phyloP scores from a whole-genome alignment of 345 rosid species.

The Physaria fendleri region DNA sequence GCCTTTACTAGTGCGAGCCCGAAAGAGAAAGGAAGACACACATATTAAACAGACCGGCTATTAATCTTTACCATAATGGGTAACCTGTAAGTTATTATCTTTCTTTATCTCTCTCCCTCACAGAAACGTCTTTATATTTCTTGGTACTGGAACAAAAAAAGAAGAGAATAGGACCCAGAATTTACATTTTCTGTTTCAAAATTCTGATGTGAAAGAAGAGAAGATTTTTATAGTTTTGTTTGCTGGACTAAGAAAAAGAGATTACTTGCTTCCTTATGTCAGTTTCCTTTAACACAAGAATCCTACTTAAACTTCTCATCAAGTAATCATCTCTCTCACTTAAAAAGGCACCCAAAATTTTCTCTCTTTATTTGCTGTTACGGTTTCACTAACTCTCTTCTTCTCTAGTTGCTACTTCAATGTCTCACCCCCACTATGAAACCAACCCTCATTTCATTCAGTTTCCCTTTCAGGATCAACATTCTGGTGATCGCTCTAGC shows the following conservation, averaged over 20 bases:
- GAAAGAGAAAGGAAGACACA: neutral
- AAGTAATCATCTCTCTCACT: slow-evolving; percentile 47
- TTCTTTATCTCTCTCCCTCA: neutral
- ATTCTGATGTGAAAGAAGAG: slow-evolving; percentile 1
- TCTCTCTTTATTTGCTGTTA: slow-evolving; percentile 26
- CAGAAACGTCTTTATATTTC: neutral
- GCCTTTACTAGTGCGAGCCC: neutral
- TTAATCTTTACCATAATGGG: neutral
- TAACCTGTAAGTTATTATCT: slow-evolving; percentile 8
- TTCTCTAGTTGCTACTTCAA: slow-evolving; percentile 10
- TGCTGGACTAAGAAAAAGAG: slow-evolving; percentile 22
- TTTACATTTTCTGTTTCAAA: neutral
- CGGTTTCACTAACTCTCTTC: slow-evolving; percentile 3
- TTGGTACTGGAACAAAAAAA: neutral
- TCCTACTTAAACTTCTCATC: slow-evolving; percentile 54
- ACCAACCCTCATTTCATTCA: slow-evolving; percentile 58
- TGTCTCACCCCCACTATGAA: slow-evolving; percentile 38
- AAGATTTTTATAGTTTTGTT: slow-evolving; percentile 4
- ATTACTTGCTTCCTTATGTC: slow-evolving; percentile 59
- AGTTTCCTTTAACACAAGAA: slow-evolving; percentile 43
- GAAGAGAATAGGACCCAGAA: neutral
- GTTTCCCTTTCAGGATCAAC: slow-evolving; percentile 24
- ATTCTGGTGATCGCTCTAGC: slow-evolving; percentile 21
- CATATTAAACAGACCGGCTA: neutral
- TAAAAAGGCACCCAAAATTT: neutral